A percentile compares a stretch with the other conserved stretches of the same genome.
These are phyloP conservation scores for Eimeria maxima DNA, from an alignment of 169 alveolate genomes.

Conservation along the genomic window DNA sequence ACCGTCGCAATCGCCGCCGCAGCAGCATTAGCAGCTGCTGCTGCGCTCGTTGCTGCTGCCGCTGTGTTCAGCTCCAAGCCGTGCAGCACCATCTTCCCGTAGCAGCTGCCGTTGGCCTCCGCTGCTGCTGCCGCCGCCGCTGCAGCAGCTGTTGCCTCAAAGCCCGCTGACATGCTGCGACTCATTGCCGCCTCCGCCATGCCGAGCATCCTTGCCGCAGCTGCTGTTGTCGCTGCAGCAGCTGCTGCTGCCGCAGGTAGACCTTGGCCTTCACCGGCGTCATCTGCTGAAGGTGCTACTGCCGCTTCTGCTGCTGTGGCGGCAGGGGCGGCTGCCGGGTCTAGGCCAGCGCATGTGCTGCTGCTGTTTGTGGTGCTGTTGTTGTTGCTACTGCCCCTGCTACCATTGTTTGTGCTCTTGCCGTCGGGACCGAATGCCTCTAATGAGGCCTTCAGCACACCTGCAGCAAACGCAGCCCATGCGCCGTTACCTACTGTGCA, in stretches of 20 bases:
- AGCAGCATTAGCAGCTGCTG: neutral
- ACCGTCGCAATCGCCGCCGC: neutral
- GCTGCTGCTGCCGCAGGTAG: conserved; percentile 37
- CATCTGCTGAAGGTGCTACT: neutral
- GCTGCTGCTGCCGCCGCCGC: conserved; percentile 35
- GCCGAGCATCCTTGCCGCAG: conserved; percentile 30
- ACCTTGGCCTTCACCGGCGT: neutral
- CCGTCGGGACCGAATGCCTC: conserved; percentile 14
- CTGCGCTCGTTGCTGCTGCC: neutral
- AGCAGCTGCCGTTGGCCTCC: conserved; percentile 33
- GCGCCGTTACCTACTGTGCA: neutral
- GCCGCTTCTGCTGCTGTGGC: neutral
- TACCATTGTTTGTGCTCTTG: neutral
- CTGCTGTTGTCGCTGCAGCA: conserved; percentile 55
- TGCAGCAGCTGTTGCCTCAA: conserved; percentile 12
- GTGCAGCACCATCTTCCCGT: conserved; percentile 31
- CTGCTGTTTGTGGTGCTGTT: neutral
- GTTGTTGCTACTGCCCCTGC: conserved; percentile 16
- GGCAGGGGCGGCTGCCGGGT: neutral
- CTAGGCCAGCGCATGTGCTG: neutral
- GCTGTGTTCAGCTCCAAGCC: neutral
- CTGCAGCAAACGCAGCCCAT: neutral
- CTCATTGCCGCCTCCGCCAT: conserved; percentile 46
- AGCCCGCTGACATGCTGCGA: neutral
- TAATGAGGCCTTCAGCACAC: conserved; percentile 65